phyloP scores from a whole-genome alignment of 2,329 filamentous ascomycete genomes.

The Didymellaceae sp. region DNA sequence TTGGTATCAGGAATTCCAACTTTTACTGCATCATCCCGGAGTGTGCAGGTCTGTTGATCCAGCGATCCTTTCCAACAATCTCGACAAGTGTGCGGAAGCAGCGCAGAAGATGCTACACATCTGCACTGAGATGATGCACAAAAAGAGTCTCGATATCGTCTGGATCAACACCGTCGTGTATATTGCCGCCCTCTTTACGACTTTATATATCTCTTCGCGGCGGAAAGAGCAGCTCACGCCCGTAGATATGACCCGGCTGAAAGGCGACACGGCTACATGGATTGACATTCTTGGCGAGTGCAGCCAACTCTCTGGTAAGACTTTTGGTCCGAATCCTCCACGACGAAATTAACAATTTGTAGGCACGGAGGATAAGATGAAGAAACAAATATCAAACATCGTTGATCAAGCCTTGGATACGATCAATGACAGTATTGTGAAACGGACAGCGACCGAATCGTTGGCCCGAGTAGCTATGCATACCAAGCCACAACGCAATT shows the following conservation, averaged over 20 bases:
- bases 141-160: slow-evolving; percentile 76
- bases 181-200: slow-evolving; percentile 75
- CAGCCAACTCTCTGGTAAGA: slow-evolving; percentile 69
- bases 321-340: background rate
- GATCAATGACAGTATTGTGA: slow-evolving; percentile 54
- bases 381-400: slow-evolving; percentile 57
- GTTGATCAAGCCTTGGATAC: slow-evolving; percentile 57
- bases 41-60: slow-evolving; percentile 60
- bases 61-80: slow-evolving; percentile 64
- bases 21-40: slow-evolving; percentile 61
- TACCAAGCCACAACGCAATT: slow-evolving; percentile 31
- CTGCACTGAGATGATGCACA: slow-evolving; percentile 64
- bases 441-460: slow-evolving; percentile 53
- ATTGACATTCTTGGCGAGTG: slow-evolving; percentile 71
- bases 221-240: slow-evolving; percentile 66
- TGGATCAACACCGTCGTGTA: slow-evolving; percentile 79
- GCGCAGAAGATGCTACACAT: slow-evolving; percentile 68
- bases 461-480: slow-evolving; percentile 48
- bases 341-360: background rate
- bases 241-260: slow-evolving; percentile 65
- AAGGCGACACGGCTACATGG: slow-evolving; percentile 73
- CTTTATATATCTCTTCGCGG: slow-evolving; percentile 72
- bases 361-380: slow-evolving; percentile 58
- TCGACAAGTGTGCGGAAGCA: slow-evolving; percentile 68
- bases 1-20: slow-evolving; percentile 56